Conservation (phyloP, 441 rosid genomes). For the Capsella rubella region DNA sequence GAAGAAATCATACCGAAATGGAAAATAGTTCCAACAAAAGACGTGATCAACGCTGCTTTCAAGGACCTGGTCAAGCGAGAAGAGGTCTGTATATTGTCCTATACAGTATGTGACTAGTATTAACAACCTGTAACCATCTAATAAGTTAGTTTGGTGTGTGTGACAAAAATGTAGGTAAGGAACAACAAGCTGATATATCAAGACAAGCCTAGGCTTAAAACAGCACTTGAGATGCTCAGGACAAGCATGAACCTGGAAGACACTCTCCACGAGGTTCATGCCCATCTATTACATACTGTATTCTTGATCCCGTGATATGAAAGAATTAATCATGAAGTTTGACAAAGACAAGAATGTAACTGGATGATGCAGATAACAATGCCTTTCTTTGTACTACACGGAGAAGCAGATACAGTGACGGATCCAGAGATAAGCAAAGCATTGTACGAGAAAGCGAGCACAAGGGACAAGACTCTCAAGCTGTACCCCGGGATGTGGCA, state of each 20-base stretch:
- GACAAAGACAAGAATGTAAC: neutral
- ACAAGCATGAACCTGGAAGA: slow-evolving; percentile 89
- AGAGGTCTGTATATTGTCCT: slow-evolving; percentile 52
- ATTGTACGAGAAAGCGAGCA: slow-evolving; percentile 70
- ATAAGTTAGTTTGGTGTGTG: neutral
- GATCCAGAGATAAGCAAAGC: slow-evolving; percentile 98
- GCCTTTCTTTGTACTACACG: slow-evolving; percentile 88
- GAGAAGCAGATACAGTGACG: slow-evolving; percentile 90
- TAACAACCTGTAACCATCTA: neutral
- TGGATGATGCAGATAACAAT: slow-evolving; percentile 50
- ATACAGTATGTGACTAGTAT: neutral
- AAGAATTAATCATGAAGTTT: too few relatives aligned
- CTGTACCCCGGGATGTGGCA: slow-evolving; percentile 97
- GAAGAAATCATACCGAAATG: slow-evolving; percentile 93
- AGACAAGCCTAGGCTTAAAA: slow-evolving; percentile 92
- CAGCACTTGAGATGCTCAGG: slow-evolving; percentile 94
- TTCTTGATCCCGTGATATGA: neutral
- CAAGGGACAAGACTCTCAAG: slow-evolving; percentile 81
- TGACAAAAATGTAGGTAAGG: slow-evolving; percentile 62
- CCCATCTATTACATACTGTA: neutral
- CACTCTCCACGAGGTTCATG: slow-evolving; percentile 52
- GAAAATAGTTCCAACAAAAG: slow-evolving; percentile 95
- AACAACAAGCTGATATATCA: slow-evolving; percentile 92
- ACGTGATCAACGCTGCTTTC: slow-evolving; percentile 84
- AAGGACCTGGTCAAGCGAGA: slow-evolving; percentile 89